Evolutionary conservation across 2,329 filamentous ascomycete genomes (phyloP).

Genomic region (Diplodia mutila): DNA sequence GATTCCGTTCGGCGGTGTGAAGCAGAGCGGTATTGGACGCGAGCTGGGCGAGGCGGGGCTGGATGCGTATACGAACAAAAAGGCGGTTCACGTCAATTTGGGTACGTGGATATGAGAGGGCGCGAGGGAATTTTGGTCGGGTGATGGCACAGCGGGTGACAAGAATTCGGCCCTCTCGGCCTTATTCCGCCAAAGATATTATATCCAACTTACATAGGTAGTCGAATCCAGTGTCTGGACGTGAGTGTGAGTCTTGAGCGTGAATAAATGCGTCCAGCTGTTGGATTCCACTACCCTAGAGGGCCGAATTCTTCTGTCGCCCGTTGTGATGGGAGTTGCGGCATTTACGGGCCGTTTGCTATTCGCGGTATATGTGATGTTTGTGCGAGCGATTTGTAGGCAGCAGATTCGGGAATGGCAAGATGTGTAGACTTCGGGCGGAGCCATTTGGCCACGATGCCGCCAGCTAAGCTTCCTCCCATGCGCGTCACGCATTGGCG

Average conservation of each 20-base stretch:
- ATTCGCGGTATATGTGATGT: neutral
- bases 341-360: conserved; percentile 4
- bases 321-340: conserved; percentile 1
- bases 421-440: neutral
- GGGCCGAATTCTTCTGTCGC: too few relatives aligned
- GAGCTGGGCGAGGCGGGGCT: conserved; percentile 65
- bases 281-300: too few relatives aligned
- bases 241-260: too few relatives aligned
- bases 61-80: conserved; percentile 64
- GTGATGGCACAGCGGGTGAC: too few relatives aligned
- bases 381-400: neutral
- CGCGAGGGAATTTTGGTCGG: neutral
- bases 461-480: neutral
- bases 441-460: conserved; percentile 14
- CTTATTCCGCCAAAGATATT: too few relatives aligned
- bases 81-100: conserved; percentile 56
- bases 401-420: neutral
- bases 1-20: conserved; percentile 65
- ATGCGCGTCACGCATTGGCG: neutral
- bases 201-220: too few relatives aligned
- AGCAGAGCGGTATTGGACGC: conserved; percentile 64
- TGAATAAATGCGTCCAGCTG: too few relatives aligned
- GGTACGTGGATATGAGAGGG: conserved; percentile 46
- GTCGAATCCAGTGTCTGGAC: too few relatives aligned
- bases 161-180: too few relatives aligned